phyloP scores from a whole-genome alignment of 2,329 filamentous ascomycete species.

The Eurotiales sp. region DNA sequence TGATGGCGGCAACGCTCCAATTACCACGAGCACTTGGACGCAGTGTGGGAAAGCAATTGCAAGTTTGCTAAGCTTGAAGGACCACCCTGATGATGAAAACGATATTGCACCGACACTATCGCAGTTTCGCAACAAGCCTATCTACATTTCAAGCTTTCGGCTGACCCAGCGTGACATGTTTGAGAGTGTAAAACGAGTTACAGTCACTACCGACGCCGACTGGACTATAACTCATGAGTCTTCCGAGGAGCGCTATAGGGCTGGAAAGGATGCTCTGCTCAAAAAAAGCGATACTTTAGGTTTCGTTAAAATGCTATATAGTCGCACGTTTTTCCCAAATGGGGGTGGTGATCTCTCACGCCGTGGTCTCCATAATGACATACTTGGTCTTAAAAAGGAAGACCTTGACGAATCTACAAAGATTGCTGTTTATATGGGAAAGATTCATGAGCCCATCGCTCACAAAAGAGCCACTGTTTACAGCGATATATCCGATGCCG shows the following conservation, averaged over 20 bases:
- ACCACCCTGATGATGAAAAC: slow-evolving; percentile 37
- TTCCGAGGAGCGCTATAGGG: slow-evolving; percentile 46
- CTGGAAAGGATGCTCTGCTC: slow-evolving; percentile 44
- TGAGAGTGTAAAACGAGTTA: slow-evolving; percentile 56
- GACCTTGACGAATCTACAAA: slow-evolving; percentile 11
- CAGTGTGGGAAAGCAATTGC: slow-evolving; percentile 56
- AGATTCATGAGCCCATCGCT: not conserved
- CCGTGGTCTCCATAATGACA: slow-evolving; percentile 3
- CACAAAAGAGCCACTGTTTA: not conserved
- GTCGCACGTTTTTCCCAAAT: slow-evolving; percentile 51
- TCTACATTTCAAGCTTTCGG: slow-evolving; percentile 56
- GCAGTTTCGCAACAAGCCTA: slow-evolving; percentile 45
- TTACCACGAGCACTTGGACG: slow-evolving; percentile 57
- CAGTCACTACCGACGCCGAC: slow-evolving; percentile 54
- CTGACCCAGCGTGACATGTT: slow-evolving; percentile 64
- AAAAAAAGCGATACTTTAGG: slow-evolving; percentile 42
- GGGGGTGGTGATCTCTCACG: slow-evolving; percentile 17
- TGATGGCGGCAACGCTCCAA: slow-evolving; percentile 55
- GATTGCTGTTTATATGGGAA: slow-evolving; percentile 1
- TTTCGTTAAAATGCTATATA: slow-evolving; percentile 53
- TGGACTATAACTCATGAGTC: slow-evolving; percentile 56
- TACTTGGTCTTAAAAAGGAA: slow-evolving; percentile 8
- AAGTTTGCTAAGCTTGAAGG: slow-evolving; percentile 45
- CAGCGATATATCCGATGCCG: not conserved
- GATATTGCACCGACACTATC: slow-evolving; percentile 39